Conservation (phyloP, 345 rosid genomes). For the Brassica cretica region DNA sequence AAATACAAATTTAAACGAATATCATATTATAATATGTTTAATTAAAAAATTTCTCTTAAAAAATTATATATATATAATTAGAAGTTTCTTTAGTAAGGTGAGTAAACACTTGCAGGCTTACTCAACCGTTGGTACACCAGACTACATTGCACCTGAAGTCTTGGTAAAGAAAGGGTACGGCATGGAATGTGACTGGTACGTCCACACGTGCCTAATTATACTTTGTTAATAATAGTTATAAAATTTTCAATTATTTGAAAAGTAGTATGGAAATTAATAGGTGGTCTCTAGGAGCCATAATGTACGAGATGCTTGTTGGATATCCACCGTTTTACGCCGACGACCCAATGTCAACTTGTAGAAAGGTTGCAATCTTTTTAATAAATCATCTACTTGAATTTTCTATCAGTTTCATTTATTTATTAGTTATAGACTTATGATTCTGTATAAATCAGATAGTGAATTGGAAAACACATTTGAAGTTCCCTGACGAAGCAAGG, state of each 20-base stretch:
- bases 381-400: background rate
- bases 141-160: background rate
- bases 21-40: no score
- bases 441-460: conserved; percentile 57
- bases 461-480: conserved; percentile 91
- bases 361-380: conserved; percentile 42
- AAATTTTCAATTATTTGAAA: background rate
- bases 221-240: background rate
- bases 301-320: background rate
- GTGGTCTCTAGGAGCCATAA: background rate
- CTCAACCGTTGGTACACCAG: conserved; percentile 2
- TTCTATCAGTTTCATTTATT: background rate
- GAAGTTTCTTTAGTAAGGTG: background rate
- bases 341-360: background rate
- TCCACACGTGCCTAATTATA: background rate
- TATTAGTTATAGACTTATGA: background rate
- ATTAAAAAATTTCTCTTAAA: no score
- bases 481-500: conserved; percentile 91
- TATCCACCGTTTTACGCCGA: background rate
- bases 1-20: no score
- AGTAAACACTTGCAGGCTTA: background rate
- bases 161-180: background rate
- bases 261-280: background rate
- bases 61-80: no score
- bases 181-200: background rate